Evolutionary conservation across 2,329 filamentous ascomycete species (phyloP).

Genomic region (Xylariaceae sp.): DNA sequence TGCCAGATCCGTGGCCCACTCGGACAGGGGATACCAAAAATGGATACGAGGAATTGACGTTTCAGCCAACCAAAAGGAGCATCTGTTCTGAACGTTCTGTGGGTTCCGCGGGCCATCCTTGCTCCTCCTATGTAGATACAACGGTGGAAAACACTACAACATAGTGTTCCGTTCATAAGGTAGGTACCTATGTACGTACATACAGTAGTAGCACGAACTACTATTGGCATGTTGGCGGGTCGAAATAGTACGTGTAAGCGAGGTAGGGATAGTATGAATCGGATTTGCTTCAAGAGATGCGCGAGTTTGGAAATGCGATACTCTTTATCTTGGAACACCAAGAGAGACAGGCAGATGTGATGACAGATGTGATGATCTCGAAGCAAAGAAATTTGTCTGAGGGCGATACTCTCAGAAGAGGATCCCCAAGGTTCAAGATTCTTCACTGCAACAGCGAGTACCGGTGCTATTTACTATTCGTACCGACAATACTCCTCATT

Average conservation of each 20-base stretch:
- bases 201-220: not conserved
- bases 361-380: too few relatives aligned
- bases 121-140: not conserved
- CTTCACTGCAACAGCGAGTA: too few relatives aligned
- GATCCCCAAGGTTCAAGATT: too few relatives aligned
- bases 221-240: not conserved
- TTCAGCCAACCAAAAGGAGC: constrained; percentile 36
- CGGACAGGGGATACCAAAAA: constrained; percentile 32
- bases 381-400: too few relatives aligned
- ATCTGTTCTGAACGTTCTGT: constrained; percentile 19
- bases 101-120: constrained; percentile 19
- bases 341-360: too few relatives aligned
- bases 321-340: too few relatives aligned
- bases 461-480: too few relatives aligned
- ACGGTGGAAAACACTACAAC: constrained; percentile 11
- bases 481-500: too few relatives aligned
- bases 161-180: not conserved
- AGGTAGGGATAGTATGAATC: too few relatives aligned
- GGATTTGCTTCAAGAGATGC: too few relatives aligned
- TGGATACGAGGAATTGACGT: constrained; percentile 43
- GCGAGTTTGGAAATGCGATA: too few relatives aligned
- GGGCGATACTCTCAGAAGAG: too few relatives aligned
- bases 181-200: not conserved
- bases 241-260: not conserved
- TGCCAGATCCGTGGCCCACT: constrained; percentile 21